Evolutionary conservation across 2,329 filamentous ascomycete genomes (phyloP), one percentile per base, ranked within the genome.

Genomic region (Diaporthe citrichinensis): DNA sequence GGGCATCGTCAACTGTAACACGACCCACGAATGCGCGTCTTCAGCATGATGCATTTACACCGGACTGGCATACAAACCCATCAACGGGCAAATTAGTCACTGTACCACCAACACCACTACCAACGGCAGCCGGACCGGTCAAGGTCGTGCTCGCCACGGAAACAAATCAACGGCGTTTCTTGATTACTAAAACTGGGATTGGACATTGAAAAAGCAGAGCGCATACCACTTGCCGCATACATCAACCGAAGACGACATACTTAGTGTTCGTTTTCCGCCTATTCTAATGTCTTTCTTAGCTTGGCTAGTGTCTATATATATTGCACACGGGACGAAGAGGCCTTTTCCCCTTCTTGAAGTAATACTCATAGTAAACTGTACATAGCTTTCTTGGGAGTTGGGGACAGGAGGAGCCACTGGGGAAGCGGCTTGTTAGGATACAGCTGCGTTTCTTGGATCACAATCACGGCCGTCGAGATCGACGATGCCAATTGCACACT

Each of bases 11-110:
- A 49, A 34, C 36, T 46, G 59, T 58, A 58, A 41, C 10, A 68
- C 51, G 14, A 36, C 41, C 36, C 58, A 15, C 28, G 15, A 49
- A 23, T 67, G 39, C 55, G 34, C 61, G 62, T 72, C 39, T 67
- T 71, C 51, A 58, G 71, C 74, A 77, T 68, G 44, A 62, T 74
- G 76, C 76, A 77, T 77, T 72, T 76, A 76, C 74, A 77, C n/a
- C 10, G 71, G 71, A 41, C 39, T 36, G 41, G 65, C 59, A 49
- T 59, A 41, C 28, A 44, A 34, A 34, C 61, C 28, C 61, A 14
- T 59, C n/a, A 49, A 17, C n/a, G 67, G 59, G 55, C 31, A 31
- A 25, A 39, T 10, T 4, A 49, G 61, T 57, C 34, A 57, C 25
- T 73, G 49, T 74, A 73, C 49, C 36, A 76, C 44, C 46, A 75